Conservation (phyloP, 768 basidiomycete genomes). For the Clitopilus passeckerianus region DNA sequence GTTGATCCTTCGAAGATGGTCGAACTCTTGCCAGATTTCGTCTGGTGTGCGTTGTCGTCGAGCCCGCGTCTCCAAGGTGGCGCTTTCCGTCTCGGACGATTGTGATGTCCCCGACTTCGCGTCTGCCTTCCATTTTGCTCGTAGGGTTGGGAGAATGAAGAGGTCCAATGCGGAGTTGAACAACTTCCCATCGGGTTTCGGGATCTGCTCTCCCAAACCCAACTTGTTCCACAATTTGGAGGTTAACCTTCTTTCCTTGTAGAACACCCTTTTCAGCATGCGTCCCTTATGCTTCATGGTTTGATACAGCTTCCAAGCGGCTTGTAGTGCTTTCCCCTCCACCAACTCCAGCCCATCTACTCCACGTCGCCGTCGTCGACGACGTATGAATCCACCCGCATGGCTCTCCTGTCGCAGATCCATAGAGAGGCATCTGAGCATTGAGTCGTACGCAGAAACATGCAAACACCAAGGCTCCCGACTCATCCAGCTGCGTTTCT, state of each 20-base stretch:
- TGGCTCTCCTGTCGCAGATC: constrained; percentile 27
- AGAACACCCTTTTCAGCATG: neutral
- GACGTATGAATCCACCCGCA: constrained; percentile 5
- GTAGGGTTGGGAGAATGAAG: constrained; percentile 15
- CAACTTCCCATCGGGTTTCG: constrained; percentile 56
- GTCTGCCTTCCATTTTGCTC: neutral
- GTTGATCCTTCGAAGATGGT: neutral
- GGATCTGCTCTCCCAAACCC: constrained; percentile 18
- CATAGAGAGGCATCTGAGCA: constrained; percentile 56
- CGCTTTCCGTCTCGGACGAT: neutral
- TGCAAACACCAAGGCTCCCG: constrained; percentile 59
- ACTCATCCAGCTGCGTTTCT: constrained; percentile 45
- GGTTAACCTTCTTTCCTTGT: constrained; percentile 10
- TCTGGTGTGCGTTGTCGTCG: neutral
- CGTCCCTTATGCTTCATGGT: neutral
- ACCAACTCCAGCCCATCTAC: neutral
- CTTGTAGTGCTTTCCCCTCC: neutral
- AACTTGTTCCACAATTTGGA: constrained; percentile 1
- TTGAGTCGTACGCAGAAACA: constrained; percentile 64
- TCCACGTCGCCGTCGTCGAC: too few species aligned
- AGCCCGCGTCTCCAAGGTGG: neutral
- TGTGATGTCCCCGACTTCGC: neutral
- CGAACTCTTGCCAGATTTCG: neutral
- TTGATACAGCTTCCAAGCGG: neutral
- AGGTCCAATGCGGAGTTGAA: constrained; percentile 59